Conservation (phyloP, 106 monocot genomes). For the Alisma plantagoaquatica region DNA sequence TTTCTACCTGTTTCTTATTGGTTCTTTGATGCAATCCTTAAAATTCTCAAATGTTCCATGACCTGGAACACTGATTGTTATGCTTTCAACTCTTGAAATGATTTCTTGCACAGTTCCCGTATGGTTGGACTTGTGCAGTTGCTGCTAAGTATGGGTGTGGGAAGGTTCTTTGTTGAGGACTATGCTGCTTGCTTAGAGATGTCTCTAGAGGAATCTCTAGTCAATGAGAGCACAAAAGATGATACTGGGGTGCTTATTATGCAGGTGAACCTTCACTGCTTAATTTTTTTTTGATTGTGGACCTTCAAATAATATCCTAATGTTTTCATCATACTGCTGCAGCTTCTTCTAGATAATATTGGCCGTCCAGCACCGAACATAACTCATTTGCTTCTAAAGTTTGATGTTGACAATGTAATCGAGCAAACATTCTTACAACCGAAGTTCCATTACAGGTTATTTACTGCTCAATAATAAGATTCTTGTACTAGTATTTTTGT, state of each 20-base stretch:
- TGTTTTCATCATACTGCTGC: slow-evolving; percentile 1
- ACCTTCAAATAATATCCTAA: background rate
- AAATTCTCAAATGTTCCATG: no score
- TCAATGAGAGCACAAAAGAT: slow-evolving; percentile 64
- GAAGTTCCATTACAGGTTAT: slow-evolving; percentile 85
- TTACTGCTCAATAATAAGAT: background rate
- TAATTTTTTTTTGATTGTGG: background rate
- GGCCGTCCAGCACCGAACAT: slow-evolving; percentile 74
- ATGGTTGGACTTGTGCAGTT: slow-evolving; percentile 80
- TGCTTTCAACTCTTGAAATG: background rate
- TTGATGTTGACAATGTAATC: slow-evolving; percentile 67
- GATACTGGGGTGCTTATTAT: slow-evolving; percentile 85
- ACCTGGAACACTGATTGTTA: no score
- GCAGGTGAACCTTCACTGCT: slow-evolving; percentile 55
- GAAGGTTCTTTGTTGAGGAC: slow-evolving; percentile 66
- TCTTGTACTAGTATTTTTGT: background rate
- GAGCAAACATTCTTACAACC: slow-evolving; percentile 73
- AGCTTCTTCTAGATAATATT: slow-evolving; percentile 96
- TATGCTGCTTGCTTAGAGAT: slow-evolving; percentile 84
- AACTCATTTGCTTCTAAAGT: slow-evolving; percentile 87
- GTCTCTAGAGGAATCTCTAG: slow-evolving; percentile 68
- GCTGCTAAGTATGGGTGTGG: slow-evolving; percentile 63
- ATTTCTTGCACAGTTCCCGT: slow-evolving; percentile 44
- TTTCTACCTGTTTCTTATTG: no score
- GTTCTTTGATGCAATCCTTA: no score